Conservation (phyloP, 768 basidiomycete genomes). For the Rossbeevera mucosa region DNA sequence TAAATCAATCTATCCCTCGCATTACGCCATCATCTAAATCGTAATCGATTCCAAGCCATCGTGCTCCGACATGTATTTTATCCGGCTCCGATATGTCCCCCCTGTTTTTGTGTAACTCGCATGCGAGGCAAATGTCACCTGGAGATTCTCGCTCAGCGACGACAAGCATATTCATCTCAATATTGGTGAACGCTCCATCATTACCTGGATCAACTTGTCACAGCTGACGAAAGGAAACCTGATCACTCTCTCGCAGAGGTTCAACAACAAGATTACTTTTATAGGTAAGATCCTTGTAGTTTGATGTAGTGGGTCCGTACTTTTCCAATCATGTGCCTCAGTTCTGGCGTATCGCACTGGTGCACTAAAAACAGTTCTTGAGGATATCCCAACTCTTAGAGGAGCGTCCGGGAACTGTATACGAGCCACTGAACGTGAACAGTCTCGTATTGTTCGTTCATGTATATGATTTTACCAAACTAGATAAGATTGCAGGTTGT, state of each 20-base stretch:
- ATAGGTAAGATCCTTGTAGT: slow-evolving; percentile 39
- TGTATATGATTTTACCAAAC: slow-evolving; percentile 59
- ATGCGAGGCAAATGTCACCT: slow-evolving; percentile 53
- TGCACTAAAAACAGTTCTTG: slow-evolving; percentile 64
- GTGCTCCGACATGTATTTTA: slow-evolving; percentile 39
- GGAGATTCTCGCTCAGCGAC: slow-evolving; percentile 17
- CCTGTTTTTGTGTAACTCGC: slow-evolving; percentile 33
- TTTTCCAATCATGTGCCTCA: neutral
- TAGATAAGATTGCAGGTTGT: neutral
- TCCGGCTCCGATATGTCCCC: slow-evolving; percentile 29
- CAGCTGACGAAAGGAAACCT: slow-evolving; percentile 1
- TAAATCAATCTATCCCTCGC: neutral
- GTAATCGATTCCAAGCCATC: slow-evolving; percentile 45
- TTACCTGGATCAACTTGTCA: slow-evolving; percentile 36
- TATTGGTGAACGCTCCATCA: slow-evolving; percentile 43
- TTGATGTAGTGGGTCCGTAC: slow-evolving; percentile 39
- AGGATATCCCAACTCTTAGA: slow-evolving; percentile 55
- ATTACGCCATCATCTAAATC: slow-evolving; percentile 64
- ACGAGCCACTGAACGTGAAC: slow-evolving; percentile 75
- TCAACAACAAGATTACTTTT: slow-evolving; percentile 47
- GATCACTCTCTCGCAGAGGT: slow-evolving; percentile 24
- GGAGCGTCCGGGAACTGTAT: slow-evolving; percentile 58
- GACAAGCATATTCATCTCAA: slow-evolving; percentile 28
- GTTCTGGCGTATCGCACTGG: slow-evolving; percentile 42
- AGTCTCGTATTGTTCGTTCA: slow-evolving; percentile 38